Evolutionary conservation across 2,329 filamentous ascomycete species (phyloP).

Genomic region (Monosporascus sp.): DNA sequence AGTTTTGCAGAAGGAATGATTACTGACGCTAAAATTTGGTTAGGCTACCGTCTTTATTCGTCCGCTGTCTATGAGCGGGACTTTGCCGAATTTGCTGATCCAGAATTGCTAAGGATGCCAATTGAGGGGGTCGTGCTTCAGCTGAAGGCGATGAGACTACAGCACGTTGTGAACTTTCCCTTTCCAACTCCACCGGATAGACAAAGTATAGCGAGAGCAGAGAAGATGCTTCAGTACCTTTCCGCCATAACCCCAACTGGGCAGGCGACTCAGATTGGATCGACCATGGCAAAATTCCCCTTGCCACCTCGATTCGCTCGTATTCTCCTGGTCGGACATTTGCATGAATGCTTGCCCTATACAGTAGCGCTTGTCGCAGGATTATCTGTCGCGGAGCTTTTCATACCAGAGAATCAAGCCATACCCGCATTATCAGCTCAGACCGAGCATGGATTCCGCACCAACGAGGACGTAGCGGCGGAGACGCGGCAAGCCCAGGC

Average conservation of each 20-base stretch:
- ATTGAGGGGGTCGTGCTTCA: conserved; percentile 91
- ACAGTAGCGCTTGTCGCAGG: conserved; percentile 85
- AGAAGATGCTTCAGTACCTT: conserved; percentile 80
- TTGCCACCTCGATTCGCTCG: conserved; percentile 85
- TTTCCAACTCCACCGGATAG: conserved; percentile 87
- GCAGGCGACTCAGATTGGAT: conserved; percentile 72
- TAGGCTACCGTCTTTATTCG: conserved; percentile 76
- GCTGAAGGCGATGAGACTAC: conserved; percentile 89
- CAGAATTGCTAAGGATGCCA: conserved; percentile 85
- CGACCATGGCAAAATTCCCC: conserved; percentile 82
- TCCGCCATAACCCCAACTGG: conserved; percentile 70
- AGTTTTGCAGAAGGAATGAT: background rate
- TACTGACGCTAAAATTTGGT: background rate
- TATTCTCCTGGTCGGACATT: conserved; percentile 83
- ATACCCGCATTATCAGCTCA: conserved; percentile 52
- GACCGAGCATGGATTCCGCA: conserved; percentile 38
- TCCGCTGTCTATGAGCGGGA: conserved; percentile 90
- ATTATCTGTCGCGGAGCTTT: conserved; percentile 82
- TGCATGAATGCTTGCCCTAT: conserved; percentile 76
- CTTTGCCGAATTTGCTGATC: conserved; percentile 78
- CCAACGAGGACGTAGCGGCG: conserved; percentile 64
- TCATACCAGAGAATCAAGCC: conserved; percentile 75
- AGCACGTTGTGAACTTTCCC: conserved; percentile 87
- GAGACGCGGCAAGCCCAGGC: conserved; percentile 65
- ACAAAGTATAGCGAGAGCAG: conserved; percentile 71